Base-by-base conservation (phyloP, 441 rosid species). In the Populus hybrid region DNA sequence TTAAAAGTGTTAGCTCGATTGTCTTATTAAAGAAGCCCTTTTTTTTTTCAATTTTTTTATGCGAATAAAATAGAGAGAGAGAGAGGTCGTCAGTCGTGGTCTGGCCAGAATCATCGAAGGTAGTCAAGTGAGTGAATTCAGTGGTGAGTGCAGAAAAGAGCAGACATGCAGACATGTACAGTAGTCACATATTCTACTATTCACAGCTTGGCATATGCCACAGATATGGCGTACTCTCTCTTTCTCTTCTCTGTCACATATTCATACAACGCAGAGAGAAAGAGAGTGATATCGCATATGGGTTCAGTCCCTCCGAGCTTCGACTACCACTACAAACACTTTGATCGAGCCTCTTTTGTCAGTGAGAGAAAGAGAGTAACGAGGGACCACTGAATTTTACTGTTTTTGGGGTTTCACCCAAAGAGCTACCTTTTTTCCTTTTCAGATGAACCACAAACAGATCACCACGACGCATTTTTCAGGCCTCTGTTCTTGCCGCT, bases 351-450 rank as follows among this genome's bases (percentile, higher is more conserved):
- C 77, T 71, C 75, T 73, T 84, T 76, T 84, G 86, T 77, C 86
- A 86, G 85, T 9, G 32, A 24, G 11, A 69, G 40, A 46, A 21
- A 30, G 72, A 28, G 34, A 30, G 70, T 8, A 28, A 32, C 36
- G 24, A 28, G 32, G 88, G 86, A 80, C 88, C 86, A 75, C 89
- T 78, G 77, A 42, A 2, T 53, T 57, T 80, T 81, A 53, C 87
- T 78, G 85, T 61, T 85, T 86, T 77, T 77, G 82, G 90, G 88
- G 85, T 85, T 81, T 86, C 89, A 77, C 87, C 87, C 90, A 79
- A 82, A 75, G 71, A 32, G 30, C 78, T 80, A 18, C 75, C 57
- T 78, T 73, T 79, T 78, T 57, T 21, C 84, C 82, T 85, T 84
- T 85, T 77, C 86, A 78, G 83, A 75, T 40, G 69, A 80, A 67